These are phyloP conservation scores for Trichoderma aggressivum DNA, from an alignment of 2,329 filamentous ascomycete genomes.

Conservation along the genomic window DNA sequence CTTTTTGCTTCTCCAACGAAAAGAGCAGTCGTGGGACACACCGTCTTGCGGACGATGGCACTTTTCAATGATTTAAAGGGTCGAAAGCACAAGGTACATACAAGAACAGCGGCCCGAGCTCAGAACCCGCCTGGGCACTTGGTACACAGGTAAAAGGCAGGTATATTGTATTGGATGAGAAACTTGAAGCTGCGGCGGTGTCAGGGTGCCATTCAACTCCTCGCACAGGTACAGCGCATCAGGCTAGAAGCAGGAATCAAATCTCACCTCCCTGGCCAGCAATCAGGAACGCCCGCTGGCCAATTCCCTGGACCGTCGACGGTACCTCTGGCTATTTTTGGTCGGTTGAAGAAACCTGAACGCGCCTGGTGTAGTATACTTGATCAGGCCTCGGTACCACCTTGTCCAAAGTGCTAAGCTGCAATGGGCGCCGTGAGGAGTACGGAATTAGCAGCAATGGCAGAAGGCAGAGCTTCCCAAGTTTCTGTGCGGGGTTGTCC, in stretches of 20 bases:
- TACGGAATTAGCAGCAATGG: not conserved
- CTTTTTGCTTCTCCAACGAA: not conserved
- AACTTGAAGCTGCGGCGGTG: not conserved
- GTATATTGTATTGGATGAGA: not conserved
- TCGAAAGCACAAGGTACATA: not conserved
- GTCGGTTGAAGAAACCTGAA: conserved; percentile 3
- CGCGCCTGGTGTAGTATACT: not conserved
- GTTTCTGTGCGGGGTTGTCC: conserved; percentile 3
- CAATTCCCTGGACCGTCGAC: not conserved
- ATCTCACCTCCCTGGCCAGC: not conserved
- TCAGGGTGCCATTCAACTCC: not conserved
- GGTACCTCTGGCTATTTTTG: conserved; percentile 2
- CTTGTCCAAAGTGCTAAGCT: not conserved
- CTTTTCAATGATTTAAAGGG: not conserved
- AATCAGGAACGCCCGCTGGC: conserved; percentile 1
- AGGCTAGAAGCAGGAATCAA: not conserved
- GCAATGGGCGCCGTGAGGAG: not conserved
- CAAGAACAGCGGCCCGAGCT: not conserved
- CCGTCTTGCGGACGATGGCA: not conserved
- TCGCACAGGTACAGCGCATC: not conserved
- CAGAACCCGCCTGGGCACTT: not conserved
- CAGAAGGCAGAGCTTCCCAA: not conserved
- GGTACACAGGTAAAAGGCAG: not conserved
- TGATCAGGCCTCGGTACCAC: not conserved
- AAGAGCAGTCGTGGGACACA: not conserved